Evolutionary conservation across 805 yeast genomes (phyloP), one percentile per base, ranked within the genome.

Genomic region (Candida sanyiensis): DNA sequence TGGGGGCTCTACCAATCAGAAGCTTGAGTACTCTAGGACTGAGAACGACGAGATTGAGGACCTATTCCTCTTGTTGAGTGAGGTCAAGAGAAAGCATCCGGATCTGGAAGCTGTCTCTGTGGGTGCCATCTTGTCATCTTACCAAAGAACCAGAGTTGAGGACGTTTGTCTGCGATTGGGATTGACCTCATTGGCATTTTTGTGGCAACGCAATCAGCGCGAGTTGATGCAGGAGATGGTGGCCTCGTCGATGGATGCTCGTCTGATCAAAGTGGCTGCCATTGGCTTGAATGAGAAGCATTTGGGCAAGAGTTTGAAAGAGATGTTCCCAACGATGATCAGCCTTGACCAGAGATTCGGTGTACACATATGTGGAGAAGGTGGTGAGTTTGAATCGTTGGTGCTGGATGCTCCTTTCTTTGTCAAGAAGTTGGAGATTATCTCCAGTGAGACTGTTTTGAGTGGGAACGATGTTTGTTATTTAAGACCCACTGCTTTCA

Each of bases 341-440:
- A 64, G 65, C 28, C 63, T 89, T 44, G 82, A 88, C 56, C 43
- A 56, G 8, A 62, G 66, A 58, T 89, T 75, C 61, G 95, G 89
- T 2, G 84, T 89, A 11, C 96, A 90, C 58, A 78, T 93, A 0
- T 93, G 98, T 64, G 99, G 99, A 11, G 99, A 93, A 66, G 99
- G 99, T 24, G 99, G 99, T 1, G 99, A 93, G 59, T 93, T 87
- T 59, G 99, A 93, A 58, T 82, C 96, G 0, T 64, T 90, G 49
- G 97, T 90, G 3, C 66, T 93, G 21, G 96, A 93, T 59, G 86
- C 94, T 1, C 95, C 96, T 0, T 80, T 86, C 44, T 93, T 90
- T 63, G 63, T 62, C 23, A 65, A 72, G 33, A 77, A 75, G 27
- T 40, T 69, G n/a, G 38, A 42, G 28, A 42, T 56, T 23, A 43